Base-by-base conservation (phyloP, 2,329 filamentous ascomycete genomes). In the Neonectria punicea region DNA sequence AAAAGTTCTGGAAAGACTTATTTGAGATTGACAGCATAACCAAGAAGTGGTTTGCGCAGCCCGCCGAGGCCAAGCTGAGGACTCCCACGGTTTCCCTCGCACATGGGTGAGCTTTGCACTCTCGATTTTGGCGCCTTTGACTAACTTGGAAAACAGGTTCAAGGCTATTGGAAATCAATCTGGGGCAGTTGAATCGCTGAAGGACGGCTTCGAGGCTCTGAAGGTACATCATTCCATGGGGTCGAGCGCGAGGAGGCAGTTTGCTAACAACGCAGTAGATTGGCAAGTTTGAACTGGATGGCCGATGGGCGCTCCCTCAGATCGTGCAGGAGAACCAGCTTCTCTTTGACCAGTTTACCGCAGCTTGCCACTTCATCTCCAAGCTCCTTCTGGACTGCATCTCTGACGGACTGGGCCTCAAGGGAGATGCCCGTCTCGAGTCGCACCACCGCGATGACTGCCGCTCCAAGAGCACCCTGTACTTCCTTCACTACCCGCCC, bases 381-480 rank as follows among this genome's bases (percentile, higher is more conserved):
- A 41, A 41, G 39, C 39, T 41, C 39, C 39, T 41, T 41, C 39
- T 41, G 39, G 39, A 41, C 39, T 41, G 39, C 39, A 41, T 41
- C 39, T 41, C 39, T 41, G 39, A 41, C 39, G 39, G 32, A 57
- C 54, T 5, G 44, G 54, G 14, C 43, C 54, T 57, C n/a, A 32
- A 32, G 6, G 54, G 54, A 9, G 44, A 43, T 5, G 30, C 46
- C 20, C 30, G 46, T 30, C 30, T 53, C 11, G 49, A 53, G 30
- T 34, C 49, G 2, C 32, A 34, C 30, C 49, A 53, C 49, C 49
- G 49, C 1, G 49, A 53, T 53, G 49, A 53, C 49, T 53, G 49
- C 28, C 49, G 49, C 30, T 53, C 49, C 30, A 53, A 53, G 49
- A 53, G 49, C 49, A 53, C 49, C 32, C 49, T 53, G 49, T 53